Conservation (phyloP, 192 early-diverging fungal genomes). For the Funneliformis mosseae region DNA sequence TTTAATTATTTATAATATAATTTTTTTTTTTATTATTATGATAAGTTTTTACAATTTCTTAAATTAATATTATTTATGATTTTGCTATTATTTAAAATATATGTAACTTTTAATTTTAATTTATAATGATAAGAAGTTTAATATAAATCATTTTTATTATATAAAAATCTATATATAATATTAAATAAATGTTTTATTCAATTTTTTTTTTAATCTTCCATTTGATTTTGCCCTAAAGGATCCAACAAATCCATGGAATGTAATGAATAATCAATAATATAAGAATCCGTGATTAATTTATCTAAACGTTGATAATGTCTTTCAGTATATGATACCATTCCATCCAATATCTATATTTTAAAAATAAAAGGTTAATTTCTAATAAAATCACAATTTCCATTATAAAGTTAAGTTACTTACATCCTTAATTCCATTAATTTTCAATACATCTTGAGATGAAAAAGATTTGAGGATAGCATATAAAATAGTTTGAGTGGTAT, state of each 20-base stretch:
- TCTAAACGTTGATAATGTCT: slow-evolving; percentile 86
- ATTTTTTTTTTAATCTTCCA: not conserved
- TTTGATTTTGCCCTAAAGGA: slow-evolving; percentile 39
- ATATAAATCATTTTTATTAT: too few species aligned
- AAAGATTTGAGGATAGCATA: slow-evolving; percentile 72
- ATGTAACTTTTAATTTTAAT: too few species aligned
- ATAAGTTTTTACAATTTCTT: too few species aligned
- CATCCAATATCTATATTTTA: slow-evolving; percentile 64
- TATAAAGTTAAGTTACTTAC: slow-evolving; percentile 33
- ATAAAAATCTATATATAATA: too few species aligned
- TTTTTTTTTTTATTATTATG: too few species aligned
- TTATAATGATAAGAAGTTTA: too few species aligned
- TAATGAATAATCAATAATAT: slow-evolving; percentile 88
- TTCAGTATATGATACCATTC: slow-evolving; percentile 87
- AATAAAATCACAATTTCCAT: not conserved
- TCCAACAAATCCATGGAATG: slow-evolving; percentile 77
- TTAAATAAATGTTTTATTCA: not conserved
- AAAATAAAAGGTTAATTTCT: not conserved
- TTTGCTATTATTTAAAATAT: too few species aligned
- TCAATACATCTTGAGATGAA: slow-evolving; percentile 67
- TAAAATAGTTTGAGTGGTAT: slow-evolving; percentile 80
- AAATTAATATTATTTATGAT: too few species aligned
- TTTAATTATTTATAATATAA: too few species aligned
- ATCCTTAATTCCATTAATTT: slow-evolving; percentile 82
- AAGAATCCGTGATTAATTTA: slow-evolving; percentile 76